Base-by-base conservation (phyloP, 2,329 filamentous ascomycete species). In the Aspergillus hiratsukae region DNA sequence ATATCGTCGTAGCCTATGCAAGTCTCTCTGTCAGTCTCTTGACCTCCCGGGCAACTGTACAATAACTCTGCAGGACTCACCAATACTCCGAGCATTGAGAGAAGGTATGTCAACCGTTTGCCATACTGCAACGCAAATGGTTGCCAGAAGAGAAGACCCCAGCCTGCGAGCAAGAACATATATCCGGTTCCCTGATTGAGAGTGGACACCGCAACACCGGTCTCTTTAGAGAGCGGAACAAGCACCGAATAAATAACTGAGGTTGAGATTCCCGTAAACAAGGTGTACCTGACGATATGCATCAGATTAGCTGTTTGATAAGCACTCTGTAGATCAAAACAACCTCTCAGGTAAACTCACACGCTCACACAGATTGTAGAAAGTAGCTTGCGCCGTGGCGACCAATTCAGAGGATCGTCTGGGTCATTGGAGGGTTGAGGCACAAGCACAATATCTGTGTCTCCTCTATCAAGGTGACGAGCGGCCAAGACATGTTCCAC, bases 331-430 rank as follows among this genome's bases (percentile, higher is more conserved):
- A 7, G 31, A 37, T 37, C 31, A 37, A 37, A 37, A 17, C 31
- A 37, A 17, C 31, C 11, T 17, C 8, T 8, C 4, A 4, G 11
- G 21, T 46, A 3, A 11, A 66, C 73, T 60, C 54, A 75, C 59
- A 78, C 69, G 60, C 74, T 76, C 51, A 75, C 74, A 56, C 73
- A 77, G 4, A 72, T 66, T 1, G 75, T 75, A 1, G 76, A 76
- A 23, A 78, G 54, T 4, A 72, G 52, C 58, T 80, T 80, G 43
- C 77, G 70, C n/a, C 66, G 61, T 4, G 61, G 66, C n/a, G 72
- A 69, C 77, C 77, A 79, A 49, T 78, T 79, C 50, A 80, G 63
- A 11, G 77, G 77, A 58, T 80, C 78, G 54, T 80, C 75, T 1
- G 76, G 76, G 58, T 80, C 75, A 43, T 66, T 61, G 1, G 76